A percentile compares a stretch with the other conserved stretches of the same genome.
Evolutionary conservation across 139 green algal genomes (phyloP).

Genomic region (Limnomonas spitsbergensis): DNA sequence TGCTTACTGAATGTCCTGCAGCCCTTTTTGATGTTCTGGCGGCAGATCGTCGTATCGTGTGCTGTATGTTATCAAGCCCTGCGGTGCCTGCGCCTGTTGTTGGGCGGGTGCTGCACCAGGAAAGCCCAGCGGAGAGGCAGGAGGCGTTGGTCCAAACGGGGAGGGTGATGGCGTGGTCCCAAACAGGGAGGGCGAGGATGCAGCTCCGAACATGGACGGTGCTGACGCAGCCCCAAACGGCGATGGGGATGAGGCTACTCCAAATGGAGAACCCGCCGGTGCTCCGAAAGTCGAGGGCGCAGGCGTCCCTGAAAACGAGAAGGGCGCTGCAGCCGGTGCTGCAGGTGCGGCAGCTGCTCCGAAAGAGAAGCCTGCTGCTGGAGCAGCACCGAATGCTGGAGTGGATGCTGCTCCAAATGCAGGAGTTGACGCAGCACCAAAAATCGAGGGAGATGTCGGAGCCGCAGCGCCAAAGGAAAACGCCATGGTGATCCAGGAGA

Average conservation of each 20-base stretch:
- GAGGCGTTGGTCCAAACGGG: neutral
- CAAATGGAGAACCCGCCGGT: neutral
- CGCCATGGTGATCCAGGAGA: no score
- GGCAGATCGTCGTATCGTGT: constrained; percentile 40
- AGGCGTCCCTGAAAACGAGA: constrained; percentile 5
- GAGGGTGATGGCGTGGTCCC: constrained; percentile 1
- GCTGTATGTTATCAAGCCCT: constrained; percentile 33
- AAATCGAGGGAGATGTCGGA: neutral
- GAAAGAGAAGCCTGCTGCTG: constrained; percentile 1
- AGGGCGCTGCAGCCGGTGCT: neutral
- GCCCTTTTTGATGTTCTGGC: constrained; percentile 28
- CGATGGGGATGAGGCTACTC: neutral
- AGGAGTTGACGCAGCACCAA: constrained; percentile 2
- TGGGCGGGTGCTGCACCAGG: neutral
- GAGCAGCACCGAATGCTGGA: constrained; percentile 7
- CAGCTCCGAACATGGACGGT: constrained; percentile 6
- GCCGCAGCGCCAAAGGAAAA: constrained; percentile 14
- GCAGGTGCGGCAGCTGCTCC: constrained; percentile 4
- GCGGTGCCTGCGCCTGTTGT: constrained; percentile 16
- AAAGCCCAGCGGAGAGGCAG: neutral
- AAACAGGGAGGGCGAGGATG: constrained; percentile 15
- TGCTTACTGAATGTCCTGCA: constrained; percentile 42
- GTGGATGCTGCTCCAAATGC: constrained; percentile 2
- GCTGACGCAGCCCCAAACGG: constrained; percentile 12
- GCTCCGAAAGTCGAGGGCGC: neutral